Evolutionary conservation across 2,329 filamentous ascomycete genomes (phyloP).

Genomic region (Mycogone perniciosa): DNA sequence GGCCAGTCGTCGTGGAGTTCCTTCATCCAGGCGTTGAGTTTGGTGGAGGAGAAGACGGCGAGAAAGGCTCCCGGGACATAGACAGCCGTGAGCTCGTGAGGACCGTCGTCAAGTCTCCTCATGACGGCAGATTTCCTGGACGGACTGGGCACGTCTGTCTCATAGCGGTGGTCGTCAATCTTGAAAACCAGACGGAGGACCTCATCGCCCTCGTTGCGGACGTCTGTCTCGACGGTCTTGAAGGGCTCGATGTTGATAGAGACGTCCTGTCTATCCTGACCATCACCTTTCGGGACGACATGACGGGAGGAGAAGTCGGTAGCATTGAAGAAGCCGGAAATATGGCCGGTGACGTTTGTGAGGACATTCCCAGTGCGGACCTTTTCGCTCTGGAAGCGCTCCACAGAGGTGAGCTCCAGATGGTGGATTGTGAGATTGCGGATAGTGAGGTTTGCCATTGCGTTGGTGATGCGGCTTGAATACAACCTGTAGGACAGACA

Average conservation of each 20-base stretch:
- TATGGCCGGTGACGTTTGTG: constrained; percentile 37
- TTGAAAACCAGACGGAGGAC: constrained; percentile 70
- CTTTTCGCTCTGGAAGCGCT: constrained; percentile 58
- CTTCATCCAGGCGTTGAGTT: constrained; percentile 73
- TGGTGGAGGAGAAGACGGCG: constrained; percentile 63
- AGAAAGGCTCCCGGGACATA: constrained; percentile 55
- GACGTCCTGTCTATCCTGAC: constrained; percentile 56
- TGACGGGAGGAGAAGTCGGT: constrained; percentile 27
- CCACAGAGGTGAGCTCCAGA: constrained; percentile 65
- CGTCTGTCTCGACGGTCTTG: constrained; percentile 48
- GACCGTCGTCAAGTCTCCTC: constrained; percentile 44
- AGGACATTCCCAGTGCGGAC: constrained; percentile 38
- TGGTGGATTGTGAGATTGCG: constrained; percentile 73
- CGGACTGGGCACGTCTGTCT: constrained; percentile 64
- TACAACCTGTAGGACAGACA: no score
- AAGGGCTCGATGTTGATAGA: constrained; percentile 63
- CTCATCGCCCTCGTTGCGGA: constrained; percentile 56
- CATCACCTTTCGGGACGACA: constrained; percentile 46
- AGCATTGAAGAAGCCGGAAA: constrained; percentile 40
- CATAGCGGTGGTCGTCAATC: constrained; percentile 48
- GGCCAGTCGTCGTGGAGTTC: constrained; percentile 64
- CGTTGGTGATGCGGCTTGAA: constrained; percentile 4
- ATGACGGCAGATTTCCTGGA: constrained; percentile 55
- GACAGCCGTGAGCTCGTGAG: constrained; percentile 58
- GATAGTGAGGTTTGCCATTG: constrained; percentile 57